Evolutionary conservation across 768 basidiomycete species (phyloP), one percentile per base, ranked within the genome.

Genomic region (Chalciporus pseudorubinellus): DNA sequence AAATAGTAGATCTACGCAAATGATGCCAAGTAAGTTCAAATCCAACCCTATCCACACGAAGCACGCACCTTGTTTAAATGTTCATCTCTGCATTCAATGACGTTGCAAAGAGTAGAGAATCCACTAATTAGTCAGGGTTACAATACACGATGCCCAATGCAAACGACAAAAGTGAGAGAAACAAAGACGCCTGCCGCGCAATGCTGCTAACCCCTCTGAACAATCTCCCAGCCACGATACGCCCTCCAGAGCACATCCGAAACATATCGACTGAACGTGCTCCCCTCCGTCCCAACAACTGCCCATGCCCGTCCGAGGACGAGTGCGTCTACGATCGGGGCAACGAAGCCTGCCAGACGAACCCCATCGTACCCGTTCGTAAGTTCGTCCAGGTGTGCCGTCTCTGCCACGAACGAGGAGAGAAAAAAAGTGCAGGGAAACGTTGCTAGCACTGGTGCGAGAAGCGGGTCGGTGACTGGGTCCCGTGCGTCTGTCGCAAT

Each of bases 221-320:
- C 70, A 26, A 85, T 80, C 29, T 71, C 69, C 59, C 72, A 69
- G 0, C 75, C 76, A 58, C 83, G 83, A 64, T 79, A 77, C 45
- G 64, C 74, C 60, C 77, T 72, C 84, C 87, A 87, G 55, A 91
- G 61, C 21, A 88, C 79, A 51, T 88, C 84, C 50, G 74, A 70
- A 18, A 87, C 77, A 56, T 83, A 92, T 47, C 73, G 69, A 64
- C 85, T 87, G 58, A 89, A 92, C 26, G 90, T 91, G 59, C 87
- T 90, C 49, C 79, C 78, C 48, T 81, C 78, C 12, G 89, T 92
- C 2, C 86, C 87, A 0, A 84, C 79, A 26, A 89, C 77, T 14
- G 60, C 70, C 64, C 74, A 68, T 0, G 83, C 85, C 46, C 75
- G 74, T 3, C 80, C 79, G 14, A 81, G 78, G 26, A 93, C 78